Conservation (phyloP, 192 early-diverging fungal species). For the Phycomyces nitens region DNA sequence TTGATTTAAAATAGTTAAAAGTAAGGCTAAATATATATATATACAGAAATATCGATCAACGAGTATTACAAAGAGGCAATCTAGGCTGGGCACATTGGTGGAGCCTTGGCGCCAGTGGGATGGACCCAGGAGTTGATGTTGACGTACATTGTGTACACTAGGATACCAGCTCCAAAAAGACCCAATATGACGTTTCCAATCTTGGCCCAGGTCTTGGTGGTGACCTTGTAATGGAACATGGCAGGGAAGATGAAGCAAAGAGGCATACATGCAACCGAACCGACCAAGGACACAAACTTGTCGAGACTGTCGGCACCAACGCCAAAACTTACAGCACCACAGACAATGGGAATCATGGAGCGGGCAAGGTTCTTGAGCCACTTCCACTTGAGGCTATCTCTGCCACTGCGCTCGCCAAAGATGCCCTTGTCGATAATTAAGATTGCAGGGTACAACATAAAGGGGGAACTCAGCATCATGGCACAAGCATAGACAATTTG, state of each 20-base stretch:
- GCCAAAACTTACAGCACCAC: constrained; percentile 62
- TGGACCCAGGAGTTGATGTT: constrained; percentile 52
- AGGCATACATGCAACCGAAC: constrained; percentile 70
- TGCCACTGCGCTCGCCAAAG: constrained; percentile 45
- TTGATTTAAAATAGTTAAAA: no score
- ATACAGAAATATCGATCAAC: background rate
- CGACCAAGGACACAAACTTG: constrained; percentile 82
- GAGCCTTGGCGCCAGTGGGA: background rate
- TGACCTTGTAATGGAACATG: constrained; percentile 70
- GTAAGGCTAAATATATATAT: no score
- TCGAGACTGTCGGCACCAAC: constrained; percentile 68
- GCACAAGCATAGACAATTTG: constrained; percentile 81
- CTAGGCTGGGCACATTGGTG: background rate
- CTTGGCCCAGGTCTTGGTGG: constrained; percentile 38
- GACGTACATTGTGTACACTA: constrained; percentile 74
- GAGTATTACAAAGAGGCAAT: background rate
- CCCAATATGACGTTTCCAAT: constrained; percentile 53
- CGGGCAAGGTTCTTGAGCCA: constrained; percentile 66
- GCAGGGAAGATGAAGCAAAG: constrained; percentile 76
- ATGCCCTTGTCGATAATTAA: constrained; percentile 69
- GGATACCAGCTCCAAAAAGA: constrained; percentile 58
- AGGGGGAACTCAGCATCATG: constrained; percentile 66
- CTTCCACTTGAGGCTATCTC: constrained; percentile 54
- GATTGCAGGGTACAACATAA: constrained; percentile 74
- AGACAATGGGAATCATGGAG: constrained; percentile 49